phyloP scores from a whole-genome alignment of 2,329 filamentous ascomycete genomes.

The Epichloe glyceriae region DNA sequence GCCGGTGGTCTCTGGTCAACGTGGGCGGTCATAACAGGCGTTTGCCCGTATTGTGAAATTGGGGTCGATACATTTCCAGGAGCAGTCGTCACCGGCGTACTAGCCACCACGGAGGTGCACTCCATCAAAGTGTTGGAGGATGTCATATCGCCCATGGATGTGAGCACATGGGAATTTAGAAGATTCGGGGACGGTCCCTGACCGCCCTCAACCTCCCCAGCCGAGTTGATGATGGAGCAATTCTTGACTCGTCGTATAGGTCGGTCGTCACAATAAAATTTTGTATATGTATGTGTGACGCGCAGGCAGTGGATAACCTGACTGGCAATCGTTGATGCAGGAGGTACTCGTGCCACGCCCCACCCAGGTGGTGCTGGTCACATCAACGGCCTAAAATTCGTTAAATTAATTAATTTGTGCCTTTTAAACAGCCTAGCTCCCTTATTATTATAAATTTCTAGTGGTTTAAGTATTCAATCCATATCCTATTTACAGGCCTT shows the following conservation, averaged over 20 bases:
- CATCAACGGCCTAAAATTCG: too few species aligned
- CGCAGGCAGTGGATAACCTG: neutral
- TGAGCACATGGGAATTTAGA: constrained; percentile 10
- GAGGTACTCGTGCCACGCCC: too few species aligned
- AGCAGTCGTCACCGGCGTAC: constrained; percentile 11
- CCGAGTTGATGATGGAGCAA: neutral
- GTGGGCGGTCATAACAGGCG: neutral
- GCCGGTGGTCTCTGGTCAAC: neutral
- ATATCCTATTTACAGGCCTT: too few species aligned
- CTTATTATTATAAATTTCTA: too few species aligned
- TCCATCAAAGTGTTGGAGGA: constrained; percentile 17
- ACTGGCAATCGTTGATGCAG: neutral
- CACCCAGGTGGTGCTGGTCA: too few species aligned
- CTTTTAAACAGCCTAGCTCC: too few species aligned
- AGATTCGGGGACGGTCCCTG: constrained; percentile 1
- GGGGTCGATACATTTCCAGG: constrained; percentile 10
- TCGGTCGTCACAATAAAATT: neutral
- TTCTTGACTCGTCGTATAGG: neutral
- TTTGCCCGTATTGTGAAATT: neutral
- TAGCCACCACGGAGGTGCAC: constrained; percentile 18
- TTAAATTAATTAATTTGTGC: too few species aligned
- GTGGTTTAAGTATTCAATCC: too few species aligned
- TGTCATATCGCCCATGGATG: constrained; percentile 18
- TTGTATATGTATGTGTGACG: neutral
- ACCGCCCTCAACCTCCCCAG: constrained; percentile 2